Evolutionary conservation across 2,329 filamentous ascomycete species (phyloP).

Genomic region (Pleomassaria siparia): DNA sequence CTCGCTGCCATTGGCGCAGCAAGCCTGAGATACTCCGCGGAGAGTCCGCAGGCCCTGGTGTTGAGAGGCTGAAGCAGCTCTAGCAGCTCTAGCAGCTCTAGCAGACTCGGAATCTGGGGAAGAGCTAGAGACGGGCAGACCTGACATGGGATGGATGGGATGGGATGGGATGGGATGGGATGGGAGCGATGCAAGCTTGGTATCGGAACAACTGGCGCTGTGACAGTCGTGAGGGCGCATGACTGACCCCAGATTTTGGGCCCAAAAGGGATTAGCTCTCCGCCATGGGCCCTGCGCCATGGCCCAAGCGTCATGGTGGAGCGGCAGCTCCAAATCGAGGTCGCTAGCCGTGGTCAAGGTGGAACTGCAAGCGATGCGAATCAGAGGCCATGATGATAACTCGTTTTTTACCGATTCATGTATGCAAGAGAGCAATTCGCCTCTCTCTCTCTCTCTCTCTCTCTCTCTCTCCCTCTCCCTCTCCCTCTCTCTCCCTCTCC

Average conservation of each 20-base stretch:
- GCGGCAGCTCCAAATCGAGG: not conserved
- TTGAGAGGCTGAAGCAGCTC: not conserved
- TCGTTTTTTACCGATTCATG: no score
- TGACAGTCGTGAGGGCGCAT: slow-evolving; percentile 9
- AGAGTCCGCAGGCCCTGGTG: slow-evolving; percentile 4
- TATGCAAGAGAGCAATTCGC: no score
- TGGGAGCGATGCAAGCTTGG: slow-evolving; percentile 16
- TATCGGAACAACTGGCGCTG: slow-evolving; percentile 18
- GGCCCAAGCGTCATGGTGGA: no score
- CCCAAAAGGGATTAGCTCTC: slow-evolving; percentile 18
- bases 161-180: no score
- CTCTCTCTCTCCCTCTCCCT: no score
- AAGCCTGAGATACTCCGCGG: not conserved
- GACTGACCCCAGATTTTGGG: slow-evolving; percentile 20
- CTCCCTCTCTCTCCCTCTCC: no score
- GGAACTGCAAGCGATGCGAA: slow-evolving; percentile 1
- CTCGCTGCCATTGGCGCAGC: not conserved
- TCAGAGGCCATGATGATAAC: no score
- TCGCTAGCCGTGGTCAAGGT: not conserved
- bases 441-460: no score
- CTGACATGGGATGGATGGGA: slow-evolving; percentile 13
- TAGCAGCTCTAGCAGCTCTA: slow-evolving; percentile 5
- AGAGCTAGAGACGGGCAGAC: slow-evolving; percentile 18
- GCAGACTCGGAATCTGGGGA: slow-evolving; percentile 25
- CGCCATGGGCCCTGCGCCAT: no score